These are phyloP conservation scores for Teratosphaeria gauchensis DNA, from an alignment of 2,329 filamentous ascomycete species.

Conservation along the genomic window DNA sequence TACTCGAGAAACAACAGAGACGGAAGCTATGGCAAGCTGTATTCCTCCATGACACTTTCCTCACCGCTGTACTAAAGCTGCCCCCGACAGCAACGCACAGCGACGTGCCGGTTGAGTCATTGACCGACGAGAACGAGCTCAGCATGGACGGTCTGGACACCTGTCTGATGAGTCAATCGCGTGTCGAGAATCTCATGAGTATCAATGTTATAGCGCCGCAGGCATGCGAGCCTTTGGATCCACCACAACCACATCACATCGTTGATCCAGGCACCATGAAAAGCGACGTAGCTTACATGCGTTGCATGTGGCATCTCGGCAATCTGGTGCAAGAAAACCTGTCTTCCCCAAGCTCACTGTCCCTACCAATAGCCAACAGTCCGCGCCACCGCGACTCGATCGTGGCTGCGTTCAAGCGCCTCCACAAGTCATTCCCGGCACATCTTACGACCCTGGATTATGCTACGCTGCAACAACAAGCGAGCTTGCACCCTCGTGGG, in stretches of 20 bases:
- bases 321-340: conserved; percentile 70
- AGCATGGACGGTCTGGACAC: conserved; percentile 47
- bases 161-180: conserved; percentile 37
- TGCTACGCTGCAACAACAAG: conserved; percentile 48
- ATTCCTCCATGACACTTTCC: conserved; percentile 69
- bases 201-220: conserved; percentile 40
- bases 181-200: conserved; percentile 42
- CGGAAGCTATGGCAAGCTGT: conserved; percentile 77
- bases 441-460: conserved; percentile 60
- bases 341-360: conserved; percentile 64
- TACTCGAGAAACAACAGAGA: conserved; percentile 67
- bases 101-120: conserved; percentile 65
- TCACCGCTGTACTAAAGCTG: conserved; percentile 67
- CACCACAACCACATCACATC: conserved; percentile 25
- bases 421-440: conserved; percentile 64
- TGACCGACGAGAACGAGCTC: conserved; percentile 53
- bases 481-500: conserved; percentile 52
- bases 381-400: conserved; percentile 60
- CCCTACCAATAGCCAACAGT: conserved; percentile 60
- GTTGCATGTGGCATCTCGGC: conserved; percentile 68
- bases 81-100: conserved; percentile 71
- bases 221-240: conserved; percentile 22
- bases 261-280: conserved; percentile 23
- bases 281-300: conserved; percentile 47
- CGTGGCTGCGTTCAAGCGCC: conserved; percentile 57